Conservation (phyloP, 2,329 filamentous ascomycete species). For the Sordariomycetes sp. region DNA sequence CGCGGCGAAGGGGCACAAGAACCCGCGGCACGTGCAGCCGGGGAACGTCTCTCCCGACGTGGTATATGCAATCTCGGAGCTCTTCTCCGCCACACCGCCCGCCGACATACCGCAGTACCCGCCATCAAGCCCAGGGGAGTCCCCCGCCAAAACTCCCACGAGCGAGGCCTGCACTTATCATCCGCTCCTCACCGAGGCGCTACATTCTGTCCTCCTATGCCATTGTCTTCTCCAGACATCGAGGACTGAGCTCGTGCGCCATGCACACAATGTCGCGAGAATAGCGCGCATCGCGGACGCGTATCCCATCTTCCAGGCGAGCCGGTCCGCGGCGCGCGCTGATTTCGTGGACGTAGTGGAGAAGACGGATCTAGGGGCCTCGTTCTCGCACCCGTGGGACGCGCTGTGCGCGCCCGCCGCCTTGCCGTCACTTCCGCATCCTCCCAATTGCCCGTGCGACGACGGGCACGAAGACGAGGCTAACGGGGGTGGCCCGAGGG, state of each 20-base stretch:
- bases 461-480: neutral
- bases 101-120: conserved; percentile 57
- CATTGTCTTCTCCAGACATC: conserved; percentile 73
- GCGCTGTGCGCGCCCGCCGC: conserved; percentile 50
- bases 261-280: conserved; percentile 71
- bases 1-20: conserved; percentile 25
- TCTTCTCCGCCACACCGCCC: conserved; percentile 60
- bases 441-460: neutral
- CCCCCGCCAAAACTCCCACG: neutral
- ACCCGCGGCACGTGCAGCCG: conserved; percentile 4
- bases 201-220: conserved; percentile 66
- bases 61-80: conserved; percentile 36
- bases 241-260: conserved; percentile 61
- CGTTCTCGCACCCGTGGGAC: conserved; percentile 42
- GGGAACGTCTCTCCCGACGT: conserved; percentile 18
- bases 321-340: conserved; percentile 55
- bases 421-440: conserved; percentile 19
- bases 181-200: conserved; percentile 63
- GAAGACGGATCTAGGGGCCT: conserved; percentile 30
- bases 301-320: conserved; percentile 67
- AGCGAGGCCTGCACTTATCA: conserved; percentile 64
- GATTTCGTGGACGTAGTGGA: conserved; percentile 43
- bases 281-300: conserved; percentile 63
- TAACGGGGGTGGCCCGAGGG: neutral
- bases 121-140: conserved; percentile 12